These are phyloP conservation scores for Pseudoscleropodium purum DNA, from an alignment of 225 moss, liverwort and hornwort genomes.

Conservation along the genomic window DNA sequence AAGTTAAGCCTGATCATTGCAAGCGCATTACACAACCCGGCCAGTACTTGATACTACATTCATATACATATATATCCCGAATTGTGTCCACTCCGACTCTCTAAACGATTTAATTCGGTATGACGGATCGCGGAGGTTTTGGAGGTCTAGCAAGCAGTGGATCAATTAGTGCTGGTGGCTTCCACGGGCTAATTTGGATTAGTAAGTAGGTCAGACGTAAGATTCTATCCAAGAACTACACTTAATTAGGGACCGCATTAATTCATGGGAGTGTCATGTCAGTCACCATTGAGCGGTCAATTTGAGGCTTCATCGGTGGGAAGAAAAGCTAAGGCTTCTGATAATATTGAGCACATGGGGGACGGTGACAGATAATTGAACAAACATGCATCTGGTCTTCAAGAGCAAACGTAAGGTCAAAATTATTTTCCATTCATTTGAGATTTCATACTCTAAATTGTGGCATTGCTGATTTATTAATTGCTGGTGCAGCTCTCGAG, in stretches of 20 bases:
- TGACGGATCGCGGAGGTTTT: background rate
- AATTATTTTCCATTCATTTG: background rate
- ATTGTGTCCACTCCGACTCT: background rate
- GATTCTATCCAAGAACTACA: background rate
- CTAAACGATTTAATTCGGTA: background rate
- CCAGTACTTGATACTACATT: no score
- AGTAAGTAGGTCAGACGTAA: background rate
- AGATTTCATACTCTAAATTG: background rate
- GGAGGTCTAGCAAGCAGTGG: background rate
- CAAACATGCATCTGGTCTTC: background rate
- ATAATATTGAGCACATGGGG: background rate
- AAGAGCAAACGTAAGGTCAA: no score
- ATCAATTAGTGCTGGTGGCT: background rate
- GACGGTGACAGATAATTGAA: background rate
- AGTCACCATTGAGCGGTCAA: background rate
- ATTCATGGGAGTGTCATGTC: background rate
- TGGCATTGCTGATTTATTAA: background rate
- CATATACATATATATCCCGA: background rate
- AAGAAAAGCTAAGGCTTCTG: background rate
- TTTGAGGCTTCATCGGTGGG: background rate
- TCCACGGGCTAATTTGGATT: background rate
- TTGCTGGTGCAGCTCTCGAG: constrained; percentile 5
- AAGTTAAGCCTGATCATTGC: background rate
- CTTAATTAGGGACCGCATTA: background rate
- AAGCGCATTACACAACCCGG: background rate